Percentiles rank a stretch among this genome's conserved stretches.
Conservation (phyloP, 2,329 filamentous ascomycete genomes). For the Elsinoe necatrix region DNA sequence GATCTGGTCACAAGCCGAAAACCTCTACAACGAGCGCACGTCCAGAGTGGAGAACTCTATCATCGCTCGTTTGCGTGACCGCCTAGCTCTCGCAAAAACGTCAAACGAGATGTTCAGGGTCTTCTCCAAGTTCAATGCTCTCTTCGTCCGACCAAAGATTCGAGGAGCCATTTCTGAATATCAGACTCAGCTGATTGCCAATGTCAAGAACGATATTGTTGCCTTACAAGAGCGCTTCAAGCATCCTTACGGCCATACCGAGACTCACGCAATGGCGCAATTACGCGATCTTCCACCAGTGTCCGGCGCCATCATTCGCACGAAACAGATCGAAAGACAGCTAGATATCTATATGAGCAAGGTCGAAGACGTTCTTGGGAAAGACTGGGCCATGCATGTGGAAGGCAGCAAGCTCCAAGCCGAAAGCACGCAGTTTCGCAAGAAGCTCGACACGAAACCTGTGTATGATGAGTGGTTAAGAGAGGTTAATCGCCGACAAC, state of each 20-base stretch:
- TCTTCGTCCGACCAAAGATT: slow-evolving; percentile 98
- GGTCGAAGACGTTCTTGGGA: slow-evolving; percentile 93
- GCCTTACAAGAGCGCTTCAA: slow-evolving; percentile 95
- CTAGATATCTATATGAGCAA: slow-evolving; percentile 96
- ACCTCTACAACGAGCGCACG: slow-evolving; percentile 93
- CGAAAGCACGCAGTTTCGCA: slow-evolving; percentile 87
- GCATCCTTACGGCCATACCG: slow-evolving; percentile 95
- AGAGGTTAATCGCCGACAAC: slow-evolving; percentile 78
- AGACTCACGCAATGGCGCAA: slow-evolving; percentile 96
- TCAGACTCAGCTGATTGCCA: slow-evolving; percentile 94
- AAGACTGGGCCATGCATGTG: slow-evolving; percentile 87
- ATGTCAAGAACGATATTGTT: slow-evolving; percentile 92
- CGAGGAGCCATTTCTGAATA: slow-evolving; percentile 96
- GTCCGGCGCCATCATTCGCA: slow-evolving; percentile 95
- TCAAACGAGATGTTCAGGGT: slow-evolving; percentile 99
- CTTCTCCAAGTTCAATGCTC: slow-evolving; percentile 98
- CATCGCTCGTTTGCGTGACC: slow-evolving; percentile 85
- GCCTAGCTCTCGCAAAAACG: slow-evolving; percentile 88
- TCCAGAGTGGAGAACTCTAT: slow-evolving; percentile 98
- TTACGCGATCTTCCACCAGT: slow-evolving; percentile 91
- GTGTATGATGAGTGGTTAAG: slow-evolving; percentile 95
- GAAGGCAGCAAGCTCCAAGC: slow-evolving; percentile 90
- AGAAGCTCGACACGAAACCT: slow-evolving; percentile 86
- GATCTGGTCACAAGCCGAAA: slow-evolving; percentile 87
- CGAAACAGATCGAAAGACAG: slow-evolving; percentile 91